A percentile compares a stretch with the other conserved stretches of the same genome.
These are phyloP conservation scores for Biscogniauxia marginata DNA, from an alignment of 2,329 filamentous ascomycete species.

Conservation along the genomic window DNA sequence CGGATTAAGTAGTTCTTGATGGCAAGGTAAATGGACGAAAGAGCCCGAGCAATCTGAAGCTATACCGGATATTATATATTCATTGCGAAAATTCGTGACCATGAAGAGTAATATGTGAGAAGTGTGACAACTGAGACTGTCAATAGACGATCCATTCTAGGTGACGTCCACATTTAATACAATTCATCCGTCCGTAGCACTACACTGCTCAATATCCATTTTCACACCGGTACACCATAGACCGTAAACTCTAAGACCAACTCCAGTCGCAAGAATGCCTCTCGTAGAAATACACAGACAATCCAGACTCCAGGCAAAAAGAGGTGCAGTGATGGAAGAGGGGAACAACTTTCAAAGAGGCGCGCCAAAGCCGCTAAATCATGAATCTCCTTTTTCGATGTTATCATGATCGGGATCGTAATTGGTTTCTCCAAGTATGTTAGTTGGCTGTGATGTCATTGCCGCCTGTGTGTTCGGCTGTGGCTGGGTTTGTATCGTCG, in stretches of 20 bases:
- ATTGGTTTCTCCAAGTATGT: slow-evolving; percentile 66
- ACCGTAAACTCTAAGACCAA: slow-evolving; percentile 22
- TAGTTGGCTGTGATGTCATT: slow-evolving; percentile 54
- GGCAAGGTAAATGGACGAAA: not conserved
- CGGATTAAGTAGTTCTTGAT: not conserved
- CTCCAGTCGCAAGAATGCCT: slow-evolving; percentile 25
- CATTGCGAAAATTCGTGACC: not conserved
- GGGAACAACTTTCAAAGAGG: not conserved
- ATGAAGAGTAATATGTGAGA: not conserved
- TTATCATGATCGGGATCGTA: slow-evolving; percentile 64
- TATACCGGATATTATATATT: not conserved
- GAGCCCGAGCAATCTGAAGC: no score
- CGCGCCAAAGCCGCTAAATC: not conserved
- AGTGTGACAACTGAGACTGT: not conserved
- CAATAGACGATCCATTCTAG: not conserved
- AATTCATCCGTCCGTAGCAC: slow-evolving; percentile 7
- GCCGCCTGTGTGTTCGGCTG: slow-evolving; percentile 55
- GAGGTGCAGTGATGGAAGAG: not conserved
- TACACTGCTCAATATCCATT: not conserved
- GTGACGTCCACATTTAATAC: not conserved
- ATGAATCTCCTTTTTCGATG: slow-evolving; percentile 33
- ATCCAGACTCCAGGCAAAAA: slow-evolving; percentile 15
- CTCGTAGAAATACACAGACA: slow-evolving; percentile 25
- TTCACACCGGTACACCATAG: slow-evolving; percentile 2
- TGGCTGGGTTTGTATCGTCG: slow-evolving; percentile 57